A percentile compares a stretch with the other conserved stretches of the same genome.
Evolutionary conservation across 257 asterid species (phyloP).

Genomic region (Jasminum sambac): DNA sequence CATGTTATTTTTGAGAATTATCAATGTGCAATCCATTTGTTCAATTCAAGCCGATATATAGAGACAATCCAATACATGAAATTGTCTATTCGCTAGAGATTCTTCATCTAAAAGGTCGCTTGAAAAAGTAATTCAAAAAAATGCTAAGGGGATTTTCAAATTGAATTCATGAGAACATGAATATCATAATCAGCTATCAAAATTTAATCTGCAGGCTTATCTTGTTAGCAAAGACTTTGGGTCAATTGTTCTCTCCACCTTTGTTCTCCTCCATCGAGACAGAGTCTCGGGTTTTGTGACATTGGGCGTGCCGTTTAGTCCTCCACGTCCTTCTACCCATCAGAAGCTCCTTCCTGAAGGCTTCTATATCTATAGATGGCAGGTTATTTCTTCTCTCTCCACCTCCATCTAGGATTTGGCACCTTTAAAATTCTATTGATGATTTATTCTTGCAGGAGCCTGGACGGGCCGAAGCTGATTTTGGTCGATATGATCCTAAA

Average conservation of each 20-base stretch:
- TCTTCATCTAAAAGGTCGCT: too few relatives aligned
- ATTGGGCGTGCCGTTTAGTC: slow-evolving; percentile 41
- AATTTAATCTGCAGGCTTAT: slow-evolving; percentile 30
- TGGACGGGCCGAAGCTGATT: slow-evolving; percentile 60
- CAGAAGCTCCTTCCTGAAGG: slow-evolving; percentile 38
- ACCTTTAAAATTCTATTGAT: neutral
- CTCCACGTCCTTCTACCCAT: slow-evolving; percentile 19
- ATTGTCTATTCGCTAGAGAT: too few relatives aligned
- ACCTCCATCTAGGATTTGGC: neutral
- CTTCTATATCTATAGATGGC: slow-evolving; percentile 53
- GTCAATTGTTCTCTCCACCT: slow-evolving; percentile 30
- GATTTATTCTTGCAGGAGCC: slow-evolving; percentile 38
- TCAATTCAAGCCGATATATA: too few relatives aligned
- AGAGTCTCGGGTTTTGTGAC: slow-evolving; percentile 48
- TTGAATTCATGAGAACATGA: too few relatives aligned
- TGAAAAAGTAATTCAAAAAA: too few relatives aligned
- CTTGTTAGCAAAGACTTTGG: slow-evolving; percentile 53
- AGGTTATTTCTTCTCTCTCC: slow-evolving; percentile 25
- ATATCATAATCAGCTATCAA: neutral
- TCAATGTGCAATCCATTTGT: too few relatives aligned
- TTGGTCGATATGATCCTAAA: slow-evolving; percentile 44
- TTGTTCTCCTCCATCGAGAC: slow-evolving; percentile 42
- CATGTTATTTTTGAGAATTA: too few relatives aligned
- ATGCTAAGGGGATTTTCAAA: too few relatives aligned
- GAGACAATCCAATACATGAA: too few relatives aligned